These are phyloP conservation scores for Ceratobasidium sp. DNA, from an alignment of 1,284 basidiomycete genomes.

Conservation along the genomic window DNA sequence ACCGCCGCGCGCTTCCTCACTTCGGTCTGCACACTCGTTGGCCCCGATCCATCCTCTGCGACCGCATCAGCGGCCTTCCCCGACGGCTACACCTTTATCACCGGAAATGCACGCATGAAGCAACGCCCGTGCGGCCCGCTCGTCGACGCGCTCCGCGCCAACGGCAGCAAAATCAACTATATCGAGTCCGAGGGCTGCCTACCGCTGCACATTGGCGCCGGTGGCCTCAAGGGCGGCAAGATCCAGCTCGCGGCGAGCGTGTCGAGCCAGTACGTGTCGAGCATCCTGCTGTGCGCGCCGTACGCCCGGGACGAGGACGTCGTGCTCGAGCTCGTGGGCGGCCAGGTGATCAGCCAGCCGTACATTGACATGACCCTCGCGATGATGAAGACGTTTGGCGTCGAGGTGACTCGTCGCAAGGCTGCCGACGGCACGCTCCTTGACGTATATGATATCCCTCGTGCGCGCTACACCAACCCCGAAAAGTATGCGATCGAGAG, in stretches of 20 bases:
- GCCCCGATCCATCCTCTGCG: conserved; percentile 54
- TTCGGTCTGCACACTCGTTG: conserved; percentile 89
- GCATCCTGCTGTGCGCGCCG: conserved; percentile 94
- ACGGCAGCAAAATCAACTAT: conserved; percentile 84
- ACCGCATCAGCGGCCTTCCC: conserved; percentile 55
- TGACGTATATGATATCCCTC: conserved; percentile 90
- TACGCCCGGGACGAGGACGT: conserved; percentile 82
- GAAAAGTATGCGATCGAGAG: conserved; percentile 90
- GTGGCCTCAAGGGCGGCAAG: conserved; percentile 85
- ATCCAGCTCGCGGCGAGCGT: conserved; percentile 94
- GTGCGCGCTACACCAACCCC: conserved; percentile 82
- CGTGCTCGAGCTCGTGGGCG: conserved; percentile 89
- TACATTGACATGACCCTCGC: conserved; percentile 99
- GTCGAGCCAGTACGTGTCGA: conserved; percentile 98
- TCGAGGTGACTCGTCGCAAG: conserved; percentile 77
- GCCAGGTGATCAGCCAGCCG: conserved; percentile 96
- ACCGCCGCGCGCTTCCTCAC: conserved; percentile 98
- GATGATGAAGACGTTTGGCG: conserved; percentile 97
- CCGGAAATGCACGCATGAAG: conserved; percentile 99
- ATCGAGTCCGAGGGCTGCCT: conserved; percentile 86
- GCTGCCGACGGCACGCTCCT: conserved; percentile 72
- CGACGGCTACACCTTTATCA: conserved; percentile 77
- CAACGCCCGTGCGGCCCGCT: conserved; percentile 94
- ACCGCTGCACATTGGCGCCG: conserved; percentile 85
- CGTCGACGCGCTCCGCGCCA: conserved; percentile 89